A percentile compares a stretch with the other conserved stretches of the same genome.
Evolutionary conservation across 331 rosid genomes (phyloP).

Genomic region (Acacia concinna): DNA sequence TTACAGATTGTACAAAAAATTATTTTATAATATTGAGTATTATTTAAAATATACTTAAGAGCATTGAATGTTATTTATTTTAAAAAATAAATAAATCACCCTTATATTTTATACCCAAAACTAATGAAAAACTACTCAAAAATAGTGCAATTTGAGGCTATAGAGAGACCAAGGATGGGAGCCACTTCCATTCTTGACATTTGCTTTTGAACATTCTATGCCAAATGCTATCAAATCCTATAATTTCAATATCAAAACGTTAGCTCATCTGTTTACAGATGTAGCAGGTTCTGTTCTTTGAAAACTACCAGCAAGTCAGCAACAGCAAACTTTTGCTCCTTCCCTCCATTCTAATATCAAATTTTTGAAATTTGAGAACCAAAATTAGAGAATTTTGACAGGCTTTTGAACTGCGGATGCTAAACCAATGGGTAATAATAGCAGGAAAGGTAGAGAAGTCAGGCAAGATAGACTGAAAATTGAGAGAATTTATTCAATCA

Average conservation of each 20-base stretch:
- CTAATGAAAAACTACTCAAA: too few relatives aligned
- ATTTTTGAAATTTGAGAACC: background rate
- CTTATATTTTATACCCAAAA: too few relatives aligned
- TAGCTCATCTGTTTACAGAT: background rate
- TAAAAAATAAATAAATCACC: too few relatives aligned
- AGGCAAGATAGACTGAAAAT: background rate
- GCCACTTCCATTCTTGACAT: too few relatives aligned
- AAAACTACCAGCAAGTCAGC: background rate
- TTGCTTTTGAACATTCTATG: background rate
- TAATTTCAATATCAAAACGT: background rate
- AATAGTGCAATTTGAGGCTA: too few relatives aligned
- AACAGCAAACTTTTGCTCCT: background rate
- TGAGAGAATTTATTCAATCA: constrained; percentile 46
- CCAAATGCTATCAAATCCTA: background rate
- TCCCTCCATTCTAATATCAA: too few relatives aligned
- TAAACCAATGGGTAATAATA: background rate
- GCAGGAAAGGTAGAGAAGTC: background rate
- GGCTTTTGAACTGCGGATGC: background rate
- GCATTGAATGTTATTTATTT: too few relatives aligned
- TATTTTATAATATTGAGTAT: too few relatives aligned
- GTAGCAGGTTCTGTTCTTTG: background rate
- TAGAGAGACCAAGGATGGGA: too few relatives aligned
- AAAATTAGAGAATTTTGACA: background rate
- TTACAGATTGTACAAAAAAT: too few relatives aligned
- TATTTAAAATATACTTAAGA: too few relatives aligned